These are phyloP conservation scores for Ceratobasidium sp. DNA, from an alignment of 1,284 basidiomycete species.

Conservation along the genomic window DNA sequence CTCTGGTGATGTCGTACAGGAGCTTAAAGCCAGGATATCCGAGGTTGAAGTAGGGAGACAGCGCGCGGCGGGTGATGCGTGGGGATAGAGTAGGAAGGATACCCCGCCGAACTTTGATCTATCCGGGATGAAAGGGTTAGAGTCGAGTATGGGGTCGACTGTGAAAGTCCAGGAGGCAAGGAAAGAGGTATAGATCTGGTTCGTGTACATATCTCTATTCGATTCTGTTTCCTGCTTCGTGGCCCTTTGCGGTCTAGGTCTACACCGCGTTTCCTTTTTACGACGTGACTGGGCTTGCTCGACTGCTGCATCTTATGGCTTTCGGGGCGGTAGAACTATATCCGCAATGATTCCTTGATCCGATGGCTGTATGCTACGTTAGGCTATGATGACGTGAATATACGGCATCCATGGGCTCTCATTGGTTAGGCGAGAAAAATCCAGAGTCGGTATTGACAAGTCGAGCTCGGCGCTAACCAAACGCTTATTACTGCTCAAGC, in stretches of 20 bases:
- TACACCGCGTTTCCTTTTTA: background rate
- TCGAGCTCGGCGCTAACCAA: no score
- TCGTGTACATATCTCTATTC: slow-evolving; percentile 13
- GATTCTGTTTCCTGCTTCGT: background rate
- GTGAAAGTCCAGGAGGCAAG: slow-evolving; percentile 1
- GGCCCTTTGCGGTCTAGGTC: background rate
- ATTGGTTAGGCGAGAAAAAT: background rate
- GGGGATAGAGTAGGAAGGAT: no score
- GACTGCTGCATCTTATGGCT: slow-evolving; percentile 6
- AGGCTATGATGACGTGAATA: background rate
- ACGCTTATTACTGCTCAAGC: no score
- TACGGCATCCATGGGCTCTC: background rate
- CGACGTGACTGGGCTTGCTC: background rate
- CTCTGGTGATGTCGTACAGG: slow-evolving; percentile 81
- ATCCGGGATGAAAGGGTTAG: background rate
- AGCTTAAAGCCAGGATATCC: slow-evolving; percentile 85
- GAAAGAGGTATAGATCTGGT: slow-evolving; percentile 11
- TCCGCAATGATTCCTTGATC: background rate
- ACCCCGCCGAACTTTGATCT: slow-evolving; percentile 7
- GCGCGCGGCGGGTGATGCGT: slow-evolving; percentile 59
- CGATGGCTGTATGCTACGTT: background rate
- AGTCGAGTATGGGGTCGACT: background rate
- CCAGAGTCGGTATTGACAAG: no score
- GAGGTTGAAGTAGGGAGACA: slow-evolving; percentile 78
- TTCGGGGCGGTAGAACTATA: slow-evolving; percentile 1